Evolutionary conservation across 352 stramenopile genomes (phyloP).

Genomic region (Globisporangium okanoganense): DNA sequence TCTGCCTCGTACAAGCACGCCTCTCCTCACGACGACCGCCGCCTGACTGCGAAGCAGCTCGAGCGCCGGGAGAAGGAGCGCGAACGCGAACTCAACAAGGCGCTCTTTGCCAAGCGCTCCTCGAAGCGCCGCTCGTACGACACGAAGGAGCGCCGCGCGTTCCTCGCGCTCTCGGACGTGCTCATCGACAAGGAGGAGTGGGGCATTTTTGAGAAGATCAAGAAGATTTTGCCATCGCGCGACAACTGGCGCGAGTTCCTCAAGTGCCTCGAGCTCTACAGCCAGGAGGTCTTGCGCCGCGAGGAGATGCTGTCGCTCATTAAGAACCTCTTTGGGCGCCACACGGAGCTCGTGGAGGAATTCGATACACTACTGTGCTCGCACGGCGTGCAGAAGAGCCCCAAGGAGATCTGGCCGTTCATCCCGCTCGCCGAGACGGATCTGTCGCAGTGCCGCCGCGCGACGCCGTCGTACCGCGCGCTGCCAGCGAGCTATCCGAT

Average conservation of each 20-base stretch:
- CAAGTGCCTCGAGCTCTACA: constrained; percentile 98
- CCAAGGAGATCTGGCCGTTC: constrained; percentile 89
- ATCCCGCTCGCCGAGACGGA: constrained; percentile 91
- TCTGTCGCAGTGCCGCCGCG: constrained; percentile 84
- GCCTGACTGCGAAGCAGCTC: constrained; percentile 45
- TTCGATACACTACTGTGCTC: constrained; percentile 72
- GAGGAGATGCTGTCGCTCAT: constrained; percentile 88
- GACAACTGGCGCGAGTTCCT: constrained; percentile 97
- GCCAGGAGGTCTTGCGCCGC: constrained; percentile 94
- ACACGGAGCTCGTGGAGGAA: constrained; percentile 81
- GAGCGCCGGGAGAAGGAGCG: constrained; percentile 77
- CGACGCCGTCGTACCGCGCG: constrained; percentile 96
- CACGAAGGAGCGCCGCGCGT: constrained; percentile 68
- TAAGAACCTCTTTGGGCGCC: constrained; percentile 84
- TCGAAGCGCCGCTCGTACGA: constrained; percentile 65
- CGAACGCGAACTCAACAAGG: constrained; percentile 72
- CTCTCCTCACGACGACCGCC: constrained; percentile 47
- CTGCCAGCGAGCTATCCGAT: constrained; percentile 97
- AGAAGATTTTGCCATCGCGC: constrained; percentile 88
- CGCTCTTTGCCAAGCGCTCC: constrained; percentile 66
- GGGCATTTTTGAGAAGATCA: constrained; percentile 95
- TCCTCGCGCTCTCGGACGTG: constrained; percentile 69
- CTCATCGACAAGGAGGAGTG: constrained; percentile 85
- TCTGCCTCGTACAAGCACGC: constrained; percentile 37
- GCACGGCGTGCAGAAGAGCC: constrained; percentile 74